phyloP scores from a whole-genome alignment of 2,329 filamentous ascomycete species.

The Talaromyces sp. region DNA sequence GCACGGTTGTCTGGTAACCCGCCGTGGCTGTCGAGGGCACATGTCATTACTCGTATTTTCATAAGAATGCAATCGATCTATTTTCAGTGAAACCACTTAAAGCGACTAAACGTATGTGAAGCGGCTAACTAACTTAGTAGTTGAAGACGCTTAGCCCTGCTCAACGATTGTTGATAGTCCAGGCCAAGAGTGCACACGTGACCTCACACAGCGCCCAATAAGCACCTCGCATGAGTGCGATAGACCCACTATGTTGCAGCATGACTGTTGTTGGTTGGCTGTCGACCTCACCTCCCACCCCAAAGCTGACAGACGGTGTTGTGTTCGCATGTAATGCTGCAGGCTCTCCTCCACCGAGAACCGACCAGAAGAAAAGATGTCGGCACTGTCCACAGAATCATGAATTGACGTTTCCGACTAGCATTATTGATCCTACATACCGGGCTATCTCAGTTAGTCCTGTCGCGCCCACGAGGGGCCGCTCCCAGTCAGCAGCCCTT shows the following conservation, averaged over 20 bases:
- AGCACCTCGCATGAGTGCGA: neutral
- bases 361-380: neutral
- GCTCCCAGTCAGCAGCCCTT: neutral
- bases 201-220: neutral
- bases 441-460: neutral
- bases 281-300: neutral
- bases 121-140: neutral
- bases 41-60: neutral
- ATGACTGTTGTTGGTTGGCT: neutral
- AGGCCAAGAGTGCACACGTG: neutral
- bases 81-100: neutral
- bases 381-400: neutral
- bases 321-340: constrained; percentile 8
- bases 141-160: neutral
- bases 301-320: neutral
- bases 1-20: neutral
- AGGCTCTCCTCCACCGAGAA: neutral
- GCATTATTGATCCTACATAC: neutral
- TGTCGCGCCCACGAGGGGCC: neutral
- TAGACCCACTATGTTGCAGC: neutral
- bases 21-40: neutral
- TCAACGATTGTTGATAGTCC: neutral
- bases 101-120: neutral
- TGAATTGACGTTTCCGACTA: neutral
- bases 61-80: neutral